A percentile compares a stretch with the other conserved stretches of the same genome.
These are phyloP conservation scores for Combretum micranthum DNA, from an alignment of 345 rosid genomes.

Conservation along the genomic window DNA sequence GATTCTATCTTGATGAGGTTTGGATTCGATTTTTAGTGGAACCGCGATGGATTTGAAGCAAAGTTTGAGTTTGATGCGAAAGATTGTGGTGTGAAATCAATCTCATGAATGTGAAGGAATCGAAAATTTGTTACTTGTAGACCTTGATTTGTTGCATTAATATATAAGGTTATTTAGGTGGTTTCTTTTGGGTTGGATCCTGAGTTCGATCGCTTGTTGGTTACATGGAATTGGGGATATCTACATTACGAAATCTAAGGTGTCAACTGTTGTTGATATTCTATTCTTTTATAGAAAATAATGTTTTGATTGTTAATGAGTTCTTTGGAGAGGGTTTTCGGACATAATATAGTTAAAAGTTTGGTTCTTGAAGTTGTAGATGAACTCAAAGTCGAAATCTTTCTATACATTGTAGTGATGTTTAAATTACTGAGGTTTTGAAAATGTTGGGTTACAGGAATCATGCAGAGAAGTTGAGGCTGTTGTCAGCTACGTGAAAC, in stretches of 20 bases:
- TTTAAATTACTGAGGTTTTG: neutral
- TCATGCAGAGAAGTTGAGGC: slow-evolving; percentile 83
- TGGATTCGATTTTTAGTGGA: neutral
- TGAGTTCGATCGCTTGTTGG: too few relatives aligned
- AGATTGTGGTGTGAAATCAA: slow-evolving; percentile 9
- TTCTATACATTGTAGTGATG: neutral
- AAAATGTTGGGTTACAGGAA: slow-evolving; percentile 41
- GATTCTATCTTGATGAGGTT: neutral
- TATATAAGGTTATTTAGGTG: too few relatives aligned
- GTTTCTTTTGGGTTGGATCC: too few relatives aligned
- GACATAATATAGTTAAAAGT: too few relatives aligned
- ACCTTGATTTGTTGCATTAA: neutral
- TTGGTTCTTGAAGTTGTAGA: too few relatives aligned
- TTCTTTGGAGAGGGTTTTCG: too few relatives aligned
- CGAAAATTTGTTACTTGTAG: slow-evolving; percentile 3
- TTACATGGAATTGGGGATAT: neutral
- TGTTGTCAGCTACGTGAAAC: slow-evolving; percentile 66
- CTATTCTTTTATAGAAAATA: too few relatives aligned
- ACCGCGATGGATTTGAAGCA: too few relatives aligned
- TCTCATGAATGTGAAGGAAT: too few relatives aligned
- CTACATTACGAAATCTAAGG: neutral
- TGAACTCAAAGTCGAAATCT: too few relatives aligned
- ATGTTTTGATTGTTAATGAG: too few relatives aligned
- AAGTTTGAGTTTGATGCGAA: slow-evolving; percentile 7
- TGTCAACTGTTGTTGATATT: neutral